phyloP scores from a whole-genome alignment of 2,329 filamentous ascomycete genomes.

The Thielaviopsis populi region DNA sequence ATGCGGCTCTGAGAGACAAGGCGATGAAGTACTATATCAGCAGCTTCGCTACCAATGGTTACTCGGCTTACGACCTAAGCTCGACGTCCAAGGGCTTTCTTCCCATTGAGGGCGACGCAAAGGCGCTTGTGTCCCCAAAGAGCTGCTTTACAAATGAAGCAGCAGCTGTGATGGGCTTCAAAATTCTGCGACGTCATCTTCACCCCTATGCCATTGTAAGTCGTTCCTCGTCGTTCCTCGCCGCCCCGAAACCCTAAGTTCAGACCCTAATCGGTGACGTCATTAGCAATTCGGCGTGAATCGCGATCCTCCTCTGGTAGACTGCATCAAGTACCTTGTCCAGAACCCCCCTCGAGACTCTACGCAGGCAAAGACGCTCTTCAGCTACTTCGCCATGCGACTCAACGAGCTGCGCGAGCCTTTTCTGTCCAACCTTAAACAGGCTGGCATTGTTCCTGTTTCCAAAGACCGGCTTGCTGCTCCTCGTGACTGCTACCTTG shows the following conservation, averaged over 20 bases:
- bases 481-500: slow-evolving; percentile 45
- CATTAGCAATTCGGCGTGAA: slow-evolving; percentile 64
- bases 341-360: slow-evolving; percentile 54
- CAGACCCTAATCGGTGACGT: neutral
- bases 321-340: slow-evolving; percentile 61
- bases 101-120: slow-evolving; percentile 53
- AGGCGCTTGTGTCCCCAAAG: slow-evolving; percentile 52
- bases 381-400: slow-evolving; percentile 70
- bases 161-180: slow-evolving; percentile 64
- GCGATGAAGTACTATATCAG: slow-evolving; percentile 71
- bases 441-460: slow-evolving; percentile 59
- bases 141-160: slow-evolving; percentile 71
- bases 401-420: slow-evolving; percentile 55
- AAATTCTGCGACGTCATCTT: slow-evolving; percentile 61
- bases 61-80: slow-evolving; percentile 47
- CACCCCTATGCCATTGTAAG: slow-evolving; percentile 52
- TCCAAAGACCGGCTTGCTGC: slow-evolving; percentile 15
- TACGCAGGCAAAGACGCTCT: slow-evolving; percentile 53
- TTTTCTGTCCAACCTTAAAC: slow-evolving; percentile 44
- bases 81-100: slow-evolving; percentile 46
- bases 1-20: slow-evolving; percentile 44
- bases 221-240: neutral
- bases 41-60: slow-evolving; percentile 65
- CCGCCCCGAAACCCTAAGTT: neutral
- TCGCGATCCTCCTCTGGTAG: slow-evolving; percentile 61